These are phyloP conservation scores for Tetradesmus obliquus DNA, from an alignment of 139 green algal species.

Conservation along the genomic window DNA sequence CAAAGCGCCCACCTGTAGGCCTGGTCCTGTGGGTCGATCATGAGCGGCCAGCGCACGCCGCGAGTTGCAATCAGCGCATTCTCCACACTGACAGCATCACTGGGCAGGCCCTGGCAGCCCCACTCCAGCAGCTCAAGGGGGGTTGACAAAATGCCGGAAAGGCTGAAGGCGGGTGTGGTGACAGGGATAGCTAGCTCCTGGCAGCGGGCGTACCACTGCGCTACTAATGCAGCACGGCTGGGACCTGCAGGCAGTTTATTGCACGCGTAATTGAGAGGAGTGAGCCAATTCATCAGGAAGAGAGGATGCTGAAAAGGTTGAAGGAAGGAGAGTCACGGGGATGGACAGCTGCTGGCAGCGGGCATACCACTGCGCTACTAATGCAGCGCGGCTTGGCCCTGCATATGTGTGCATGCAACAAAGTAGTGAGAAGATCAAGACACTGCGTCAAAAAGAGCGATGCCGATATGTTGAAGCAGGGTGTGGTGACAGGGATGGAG, in stretches of 20 bases:
- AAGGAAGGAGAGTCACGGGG: constrained; percentile 16
- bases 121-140: constrained; percentile 78
- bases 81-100: constrained; percentile 77
- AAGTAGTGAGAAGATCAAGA: too few species aligned
- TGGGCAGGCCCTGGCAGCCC: constrained; percentile 73
- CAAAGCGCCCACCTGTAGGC: constrained; percentile 60
- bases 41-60: constrained; percentile 78
- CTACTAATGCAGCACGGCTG: constrained; percentile 60
- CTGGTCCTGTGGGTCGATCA: constrained; percentile 85
- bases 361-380: constrained; percentile 64
- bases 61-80: constrained; percentile 81
- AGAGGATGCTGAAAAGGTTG: neutral
- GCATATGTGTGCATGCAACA: neutral
- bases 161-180: constrained; percentile 45
- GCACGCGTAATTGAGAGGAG: too few species aligned
- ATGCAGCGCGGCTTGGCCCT: constrained; percentile 55
- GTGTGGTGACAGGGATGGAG: neutral
- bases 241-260: constrained; percentile 37
- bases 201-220: constrained; percentile 59
- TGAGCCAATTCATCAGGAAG: too few species aligned
- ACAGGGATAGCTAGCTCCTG: constrained; percentile 62
- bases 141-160: constrained; percentile 61
- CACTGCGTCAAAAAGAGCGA: too few species aligned
- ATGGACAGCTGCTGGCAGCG: constrained; percentile 61
- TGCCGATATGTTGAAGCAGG: neutral